A percentile compares a stretch with the other conserved stretches of the same genome.
phyloP scores from a whole-genome alignment of 2,329 filamentous ascomycete species.

The Verticillium tricorpus region DNA sequence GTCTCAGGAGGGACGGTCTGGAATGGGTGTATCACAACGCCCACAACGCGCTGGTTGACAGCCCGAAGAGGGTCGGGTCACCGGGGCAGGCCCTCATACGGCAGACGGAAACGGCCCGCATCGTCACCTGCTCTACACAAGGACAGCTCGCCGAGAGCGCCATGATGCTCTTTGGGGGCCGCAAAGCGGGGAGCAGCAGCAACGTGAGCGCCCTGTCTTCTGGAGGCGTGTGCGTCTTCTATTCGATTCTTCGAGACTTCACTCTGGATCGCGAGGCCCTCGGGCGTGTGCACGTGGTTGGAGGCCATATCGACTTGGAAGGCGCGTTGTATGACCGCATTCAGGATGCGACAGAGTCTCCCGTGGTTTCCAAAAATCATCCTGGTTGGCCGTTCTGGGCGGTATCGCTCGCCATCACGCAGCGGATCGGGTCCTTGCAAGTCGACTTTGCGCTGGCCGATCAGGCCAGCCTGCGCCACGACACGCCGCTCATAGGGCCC shows the following conservation, averaged over 20 bases:
- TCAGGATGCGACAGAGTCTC: neutral
- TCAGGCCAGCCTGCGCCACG: neutral
- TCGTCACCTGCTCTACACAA: neutral
- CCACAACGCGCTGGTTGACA: neutral
- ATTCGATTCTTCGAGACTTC: neutral
- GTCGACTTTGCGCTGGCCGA: neutral
- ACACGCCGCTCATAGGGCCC: neutral
- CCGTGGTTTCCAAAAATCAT: neutral
- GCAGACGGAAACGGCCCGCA: neutral
- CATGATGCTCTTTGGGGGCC: neutral
- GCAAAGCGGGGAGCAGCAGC: neutral
- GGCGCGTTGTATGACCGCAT: neutral
- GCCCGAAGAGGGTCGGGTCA: neutral
- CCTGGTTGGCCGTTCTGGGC: neutral
- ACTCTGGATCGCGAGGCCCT: neutral
- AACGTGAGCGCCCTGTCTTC: neutral
- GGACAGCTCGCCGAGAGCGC: neutral
- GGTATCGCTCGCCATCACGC: neutral
- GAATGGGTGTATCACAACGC: neutral
- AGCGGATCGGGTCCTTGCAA: neutral
- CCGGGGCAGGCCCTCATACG: neutral
- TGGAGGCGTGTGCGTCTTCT: neutral
- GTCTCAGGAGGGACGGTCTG: neutral
- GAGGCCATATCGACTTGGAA: neutral
- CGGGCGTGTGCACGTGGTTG: neutral